Conservation (phyloP, 768 basidiomycete species). For the Boletus rubroflammeus region DNA sequence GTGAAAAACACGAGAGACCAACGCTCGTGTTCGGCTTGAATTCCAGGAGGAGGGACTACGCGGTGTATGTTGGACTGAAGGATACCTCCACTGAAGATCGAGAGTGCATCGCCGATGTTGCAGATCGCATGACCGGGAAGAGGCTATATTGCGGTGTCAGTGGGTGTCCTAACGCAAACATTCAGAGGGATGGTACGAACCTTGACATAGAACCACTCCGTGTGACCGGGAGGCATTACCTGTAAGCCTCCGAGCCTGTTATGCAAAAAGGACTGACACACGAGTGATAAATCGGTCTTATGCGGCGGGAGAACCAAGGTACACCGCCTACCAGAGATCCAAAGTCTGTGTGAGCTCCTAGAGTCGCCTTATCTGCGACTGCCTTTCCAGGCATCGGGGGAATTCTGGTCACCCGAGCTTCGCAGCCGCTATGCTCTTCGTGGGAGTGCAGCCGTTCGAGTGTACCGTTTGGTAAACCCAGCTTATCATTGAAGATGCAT, state of each 20-base stretch:
- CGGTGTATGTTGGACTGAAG: conserved; percentile 63
- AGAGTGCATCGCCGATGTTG: conserved; percentile 60
- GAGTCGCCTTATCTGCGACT: conserved; percentile 34
- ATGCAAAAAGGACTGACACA: conserved; percentile 58
- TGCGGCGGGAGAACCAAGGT: background rate
- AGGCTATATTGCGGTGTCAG: conserved; percentile 32
- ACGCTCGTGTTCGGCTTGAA: conserved; percentile 48
- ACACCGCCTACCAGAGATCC: conserved; percentile 53
- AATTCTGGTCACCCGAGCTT: conserved; percentile 52
- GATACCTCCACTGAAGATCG: conserved; percentile 61
- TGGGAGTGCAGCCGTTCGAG: conserved; percentile 42
- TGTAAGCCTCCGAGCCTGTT: conserved; percentile 70
- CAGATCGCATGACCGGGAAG: conserved; percentile 56
- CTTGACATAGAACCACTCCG: conserved; percentile 67
- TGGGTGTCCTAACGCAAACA: background rate
- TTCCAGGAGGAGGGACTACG: conserved; percentile 59
- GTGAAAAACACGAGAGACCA: conserved; percentile 73
- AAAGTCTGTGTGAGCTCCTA: conserved; percentile 73
- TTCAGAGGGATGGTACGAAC: conserved; percentile 24
- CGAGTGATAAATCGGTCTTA: background rate
- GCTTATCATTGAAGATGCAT: conserved; percentile 51
- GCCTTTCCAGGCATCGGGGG: conserved; percentile 35
- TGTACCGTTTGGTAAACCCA: conserved; percentile 50
- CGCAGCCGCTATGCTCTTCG: conserved; percentile 52
- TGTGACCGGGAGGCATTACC: conserved; percentile 57